Conservation (phyloP, 2,329 filamentous ascomycete genomes). For the Chaetomiaceae sp. region DNA sequence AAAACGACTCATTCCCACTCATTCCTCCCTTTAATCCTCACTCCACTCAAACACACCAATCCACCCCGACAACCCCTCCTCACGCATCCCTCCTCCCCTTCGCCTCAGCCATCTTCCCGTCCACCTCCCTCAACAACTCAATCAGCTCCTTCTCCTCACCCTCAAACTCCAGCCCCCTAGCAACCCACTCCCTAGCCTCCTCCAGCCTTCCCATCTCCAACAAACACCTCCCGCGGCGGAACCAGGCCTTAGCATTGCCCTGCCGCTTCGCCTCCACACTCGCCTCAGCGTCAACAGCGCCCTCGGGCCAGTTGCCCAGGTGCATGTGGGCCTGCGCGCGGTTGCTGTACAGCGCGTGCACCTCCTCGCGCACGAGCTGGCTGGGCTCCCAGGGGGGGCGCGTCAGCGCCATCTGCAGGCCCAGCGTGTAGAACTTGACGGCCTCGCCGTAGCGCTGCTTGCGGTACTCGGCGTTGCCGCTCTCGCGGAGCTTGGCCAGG, state of each 20-base stretch:
- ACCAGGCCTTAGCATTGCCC: conserved; percentile 93
- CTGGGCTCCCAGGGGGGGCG: conserved; percentile 86
- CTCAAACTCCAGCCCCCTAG: conserved; percentile 75
- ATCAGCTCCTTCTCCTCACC: conserved; percentile 62
- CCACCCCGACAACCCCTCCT: not conserved
- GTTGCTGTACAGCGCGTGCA: conserved; percentile 75
- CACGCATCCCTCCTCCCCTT: conserved; percentile 28
- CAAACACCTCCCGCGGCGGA: conserved; percentile 77
- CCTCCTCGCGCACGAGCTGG: conserved; percentile 78
- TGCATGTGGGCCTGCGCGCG: conserved; percentile 88
- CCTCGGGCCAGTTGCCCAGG: conserved; percentile 76
- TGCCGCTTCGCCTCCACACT: conserved; percentile 82
- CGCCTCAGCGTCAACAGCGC: conserved; percentile 77
- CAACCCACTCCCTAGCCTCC: conserved; percentile 77
- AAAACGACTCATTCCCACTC: not conserved
- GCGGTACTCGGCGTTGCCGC: conserved; percentile 76
- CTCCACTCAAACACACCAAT: not conserved
- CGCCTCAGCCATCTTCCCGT: conserved; percentile 40
- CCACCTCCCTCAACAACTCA: conserved; percentile 59
- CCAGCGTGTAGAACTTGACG: conserved; percentile 75
- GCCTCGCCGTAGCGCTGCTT: conserved; percentile 72
- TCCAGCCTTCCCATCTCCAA: conserved; percentile 84
- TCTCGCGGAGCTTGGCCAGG: conserved; percentile 86
- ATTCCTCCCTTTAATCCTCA: not conserved
- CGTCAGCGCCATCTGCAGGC: conserved; percentile 79